Percentiles rank a stretch among this genome's conserved stretches.
These are phyloP conservation scores for Carallia brachiata DNA, from an alignment of 345 rosid species.

Conservation along the genomic window DNA sequence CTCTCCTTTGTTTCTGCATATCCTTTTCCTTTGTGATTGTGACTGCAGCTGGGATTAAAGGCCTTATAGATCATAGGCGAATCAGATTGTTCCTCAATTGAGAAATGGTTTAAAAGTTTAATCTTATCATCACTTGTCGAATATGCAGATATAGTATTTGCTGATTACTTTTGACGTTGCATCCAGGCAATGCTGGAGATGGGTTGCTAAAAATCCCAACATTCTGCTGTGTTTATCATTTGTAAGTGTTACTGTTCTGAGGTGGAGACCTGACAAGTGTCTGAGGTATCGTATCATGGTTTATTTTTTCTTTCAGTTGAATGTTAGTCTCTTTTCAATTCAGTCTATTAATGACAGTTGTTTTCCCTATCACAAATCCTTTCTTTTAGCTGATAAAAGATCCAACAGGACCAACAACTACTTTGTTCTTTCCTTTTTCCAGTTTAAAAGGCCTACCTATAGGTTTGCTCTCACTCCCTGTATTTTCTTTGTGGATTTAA, in stretches of 20 bases:
- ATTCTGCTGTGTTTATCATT: conserved; percentile 17
- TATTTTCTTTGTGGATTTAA: too few relatives aligned
- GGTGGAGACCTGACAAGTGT: conserved; percentile 26
- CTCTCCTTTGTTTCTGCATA: background rate
- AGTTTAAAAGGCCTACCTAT: too few relatives aligned
- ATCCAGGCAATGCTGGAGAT: conserved; percentile 19
- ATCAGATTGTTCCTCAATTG: conserved; percentile 18
- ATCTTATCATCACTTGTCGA: background rate
- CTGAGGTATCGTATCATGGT: too few relatives aligned
- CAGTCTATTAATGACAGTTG: too few relatives aligned
- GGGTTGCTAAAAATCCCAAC: conserved; percentile 27
- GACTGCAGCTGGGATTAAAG: background rate
- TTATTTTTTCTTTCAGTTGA: too few relatives aligned
- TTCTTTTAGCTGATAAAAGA: too few relatives aligned
- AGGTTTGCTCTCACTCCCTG: too few relatives aligned
- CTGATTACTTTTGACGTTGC: conserved; percentile 24
- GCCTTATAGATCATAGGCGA: conserved; percentile 16
- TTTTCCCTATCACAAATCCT: too few relatives aligned
- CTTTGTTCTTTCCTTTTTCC: too few relatives aligned
- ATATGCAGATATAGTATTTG: background rate
- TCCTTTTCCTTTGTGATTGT: background rate
- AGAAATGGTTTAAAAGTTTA: conserved; percentile 25
- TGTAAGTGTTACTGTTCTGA: conserved; percentile 19
- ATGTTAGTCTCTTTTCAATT: too few relatives aligned
- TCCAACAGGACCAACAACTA: too few relatives aligned